phyloP scores from a whole-genome alignment of 768 basidiomycete genomes.

The Roridomyces roridus region DNA sequence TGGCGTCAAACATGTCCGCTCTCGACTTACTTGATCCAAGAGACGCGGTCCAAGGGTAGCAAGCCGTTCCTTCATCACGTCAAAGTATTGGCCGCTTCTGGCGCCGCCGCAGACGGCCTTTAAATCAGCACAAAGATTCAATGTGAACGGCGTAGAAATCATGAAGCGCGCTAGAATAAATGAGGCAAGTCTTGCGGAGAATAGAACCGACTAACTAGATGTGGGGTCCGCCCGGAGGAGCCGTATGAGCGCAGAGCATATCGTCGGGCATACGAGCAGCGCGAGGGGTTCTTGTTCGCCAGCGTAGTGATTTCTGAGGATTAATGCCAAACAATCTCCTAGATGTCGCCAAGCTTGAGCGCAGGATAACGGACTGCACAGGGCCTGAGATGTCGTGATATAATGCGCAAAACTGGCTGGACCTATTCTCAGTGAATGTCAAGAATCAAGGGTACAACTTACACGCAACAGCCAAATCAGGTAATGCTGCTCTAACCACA shows the following conservation, averaged over 20 bases:
- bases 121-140: slow-evolving; percentile 48
- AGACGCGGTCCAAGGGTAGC: slow-evolving; percentile 29
- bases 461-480: slow-evolving; percentile 50
- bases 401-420: slow-evolving; percentile 58
- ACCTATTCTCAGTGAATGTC: background rate
- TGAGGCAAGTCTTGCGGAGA: background rate
- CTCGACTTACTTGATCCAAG: slow-evolving; percentile 34
- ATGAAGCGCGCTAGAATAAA: slow-evolving; percentile 33
- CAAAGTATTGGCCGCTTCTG: slow-evolving; percentile 29
- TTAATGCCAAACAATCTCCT: slow-evolving; percentile 52
- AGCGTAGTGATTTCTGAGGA: slow-evolving; percentile 50
- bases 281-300: slow-evolving; percentile 58
- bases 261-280: slow-evolving; percentile 50
- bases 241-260: slow-evolving; percentile 55
- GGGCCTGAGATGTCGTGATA: slow-evolving; percentile 35
- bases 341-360: slow-evolving; percentile 64
- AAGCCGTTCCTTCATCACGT: slow-evolving; percentile 39
- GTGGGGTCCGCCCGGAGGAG: slow-evolving; percentile 37
- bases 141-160: slow-evolving; percentile 57
- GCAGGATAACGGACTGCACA: slow-evolving; percentile 42
- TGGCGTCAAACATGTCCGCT: no score
- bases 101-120: slow-evolving; percentile 29
- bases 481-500: slow-evolving; percentile 29
- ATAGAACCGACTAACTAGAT: slow-evolving; percentile 31
- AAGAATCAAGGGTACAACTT: slow-evolving; percentile 27